phyloP scores from a whole-genome alignment of 345 rosid species.

The Pistacia vera region DNA sequence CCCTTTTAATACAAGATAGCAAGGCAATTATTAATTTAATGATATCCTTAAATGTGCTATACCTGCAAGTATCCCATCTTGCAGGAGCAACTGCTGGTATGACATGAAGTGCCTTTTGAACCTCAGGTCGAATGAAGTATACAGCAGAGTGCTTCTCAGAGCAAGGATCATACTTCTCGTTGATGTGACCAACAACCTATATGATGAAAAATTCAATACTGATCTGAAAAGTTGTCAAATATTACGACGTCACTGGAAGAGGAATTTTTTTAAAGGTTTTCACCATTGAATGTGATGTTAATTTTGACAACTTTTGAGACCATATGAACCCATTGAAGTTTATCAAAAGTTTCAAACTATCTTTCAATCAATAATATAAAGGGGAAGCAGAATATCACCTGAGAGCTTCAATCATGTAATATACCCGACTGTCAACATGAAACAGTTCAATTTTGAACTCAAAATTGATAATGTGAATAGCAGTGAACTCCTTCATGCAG shows the following conservation, averaged over 20 bases:
- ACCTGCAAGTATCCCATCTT: constrained; percentile 96
- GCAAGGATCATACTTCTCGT: constrained; percentile 94
- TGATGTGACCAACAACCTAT: constrained; percentile 58
- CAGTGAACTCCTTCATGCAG: too few relatives aligned
- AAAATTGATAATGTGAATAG: too few relatives aligned
- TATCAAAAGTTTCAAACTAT: too few relatives aligned
- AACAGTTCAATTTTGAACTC: too few relatives aligned
- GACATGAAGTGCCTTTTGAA: constrained; percentile 82
- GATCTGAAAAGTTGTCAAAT: background rate
- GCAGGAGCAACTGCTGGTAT: constrained; percentile 59
- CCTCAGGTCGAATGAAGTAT: constrained; percentile 87
- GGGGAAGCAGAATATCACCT: too few relatives aligned
- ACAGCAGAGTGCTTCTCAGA: constrained; percentile 73
- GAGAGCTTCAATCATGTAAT: too few relatives aligned
- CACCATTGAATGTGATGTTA: too few relatives aligned
- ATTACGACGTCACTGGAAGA: background rate
- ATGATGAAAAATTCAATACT: constrained; percentile 12
- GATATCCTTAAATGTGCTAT: constrained; percentile 10
- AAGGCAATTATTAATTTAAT: background rate
- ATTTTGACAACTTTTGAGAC: too few relatives aligned
- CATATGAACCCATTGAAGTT: too few relatives aligned
- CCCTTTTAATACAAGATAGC: background rate
- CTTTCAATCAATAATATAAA: too few relatives aligned
- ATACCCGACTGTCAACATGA: too few relatives aligned
- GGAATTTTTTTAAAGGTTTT: background rate